Conservation (phyloP, 2,329 filamentous ascomycete species). For the Colletotrichum sp. region DNA sequence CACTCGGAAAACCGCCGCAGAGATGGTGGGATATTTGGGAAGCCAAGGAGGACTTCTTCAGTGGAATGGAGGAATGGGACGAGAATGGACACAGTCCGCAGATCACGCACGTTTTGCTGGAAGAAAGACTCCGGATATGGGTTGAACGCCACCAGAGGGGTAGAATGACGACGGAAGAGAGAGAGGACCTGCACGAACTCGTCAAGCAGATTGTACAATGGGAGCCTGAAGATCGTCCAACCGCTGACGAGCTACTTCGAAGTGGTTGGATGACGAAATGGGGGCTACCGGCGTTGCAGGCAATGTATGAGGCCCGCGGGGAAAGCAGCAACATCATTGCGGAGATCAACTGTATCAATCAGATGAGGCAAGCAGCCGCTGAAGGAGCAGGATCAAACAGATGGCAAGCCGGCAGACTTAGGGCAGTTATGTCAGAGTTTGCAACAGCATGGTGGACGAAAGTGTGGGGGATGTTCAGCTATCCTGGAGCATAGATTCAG, state of each 20-base stretch:
- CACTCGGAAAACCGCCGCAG: neutral
- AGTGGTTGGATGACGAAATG: neutral
- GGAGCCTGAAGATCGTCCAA: neutral
- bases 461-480: neutral
- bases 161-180: neutral
- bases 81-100: neutral
- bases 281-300: neutral
- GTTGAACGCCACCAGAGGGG: too few species aligned
- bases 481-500: neutral
- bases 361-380: neutral
- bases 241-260: neutral
- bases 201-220: neutral
- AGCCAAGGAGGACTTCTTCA: neutral
- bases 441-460: neutral
- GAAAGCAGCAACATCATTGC: neutral
- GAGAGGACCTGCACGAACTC: neutral
- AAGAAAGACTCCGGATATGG: too few species aligned
- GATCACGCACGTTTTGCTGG: neutral
- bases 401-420: neutral
- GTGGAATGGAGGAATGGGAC: accelerated
- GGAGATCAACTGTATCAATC: neutral
- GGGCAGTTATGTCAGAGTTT: neutral
- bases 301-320: neutral
- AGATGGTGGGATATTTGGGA: neutral
- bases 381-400: neutral